A percentile compares a stretch with the other conserved stretches of the same genome.
phyloP scores from a whole-genome alignment of 768 basidiomycete species.

The Hypsizygus marmoreus region DNA sequence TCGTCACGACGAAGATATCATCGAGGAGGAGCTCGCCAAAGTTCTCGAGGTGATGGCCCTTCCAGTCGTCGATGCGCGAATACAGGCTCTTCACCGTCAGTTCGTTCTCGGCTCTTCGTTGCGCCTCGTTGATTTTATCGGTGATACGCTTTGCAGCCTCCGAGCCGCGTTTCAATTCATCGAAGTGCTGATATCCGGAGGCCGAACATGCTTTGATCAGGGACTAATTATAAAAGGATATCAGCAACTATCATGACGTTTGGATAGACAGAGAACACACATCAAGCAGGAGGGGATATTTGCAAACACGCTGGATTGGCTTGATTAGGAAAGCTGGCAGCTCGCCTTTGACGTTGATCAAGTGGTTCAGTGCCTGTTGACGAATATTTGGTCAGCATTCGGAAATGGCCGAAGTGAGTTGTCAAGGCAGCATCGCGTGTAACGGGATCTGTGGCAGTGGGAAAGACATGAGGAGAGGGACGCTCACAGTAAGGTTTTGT shows the following conservation, averaged over 20 bases:
- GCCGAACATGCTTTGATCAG: slow-evolving; percentile 71
- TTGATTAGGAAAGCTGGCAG: slow-evolving; percentile 97
- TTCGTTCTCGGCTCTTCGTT: slow-evolving; percentile 88
- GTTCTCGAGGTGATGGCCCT: slow-evolving; percentile 92
- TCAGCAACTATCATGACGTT: slow-evolving; percentile 8
- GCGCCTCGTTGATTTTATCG: slow-evolving; percentile 93
- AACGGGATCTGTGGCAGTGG: slow-evolving; percentile 4
- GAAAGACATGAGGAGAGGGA: slow-evolving; percentile 11
- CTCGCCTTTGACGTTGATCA: slow-evolving; percentile 91
- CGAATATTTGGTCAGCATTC: slow-evolving; percentile 41
- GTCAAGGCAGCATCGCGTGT: slow-evolving; percentile 34
- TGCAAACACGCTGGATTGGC: slow-evolving; percentile 97
- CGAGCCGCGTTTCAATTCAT: slow-evolving; percentile 82
- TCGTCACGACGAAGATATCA: slow-evolving; percentile 94
- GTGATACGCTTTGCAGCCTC: slow-evolving; percentile 91
- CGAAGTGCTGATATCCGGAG: slow-evolving; percentile 65
- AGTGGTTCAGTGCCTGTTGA: slow-evolving; percentile 72
- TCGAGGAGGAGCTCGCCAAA: slow-evolving; percentile 95
- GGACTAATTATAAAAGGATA: slow-evolving; percentile 45
- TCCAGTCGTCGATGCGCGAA: slow-evolving; percentile 95
- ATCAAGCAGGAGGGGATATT: slow-evolving; percentile 93
- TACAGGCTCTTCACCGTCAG: slow-evolving; percentile 87
- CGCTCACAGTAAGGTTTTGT: slow-evolving; percentile 79
- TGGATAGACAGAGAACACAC: slow-evolving; percentile 47
- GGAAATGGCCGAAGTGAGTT: slow-evolving; percentile 32